phyloP scores from a whole-genome alignment of 176 grass and related monocot genomes.

The Saccharum spontaneum region DNA sequence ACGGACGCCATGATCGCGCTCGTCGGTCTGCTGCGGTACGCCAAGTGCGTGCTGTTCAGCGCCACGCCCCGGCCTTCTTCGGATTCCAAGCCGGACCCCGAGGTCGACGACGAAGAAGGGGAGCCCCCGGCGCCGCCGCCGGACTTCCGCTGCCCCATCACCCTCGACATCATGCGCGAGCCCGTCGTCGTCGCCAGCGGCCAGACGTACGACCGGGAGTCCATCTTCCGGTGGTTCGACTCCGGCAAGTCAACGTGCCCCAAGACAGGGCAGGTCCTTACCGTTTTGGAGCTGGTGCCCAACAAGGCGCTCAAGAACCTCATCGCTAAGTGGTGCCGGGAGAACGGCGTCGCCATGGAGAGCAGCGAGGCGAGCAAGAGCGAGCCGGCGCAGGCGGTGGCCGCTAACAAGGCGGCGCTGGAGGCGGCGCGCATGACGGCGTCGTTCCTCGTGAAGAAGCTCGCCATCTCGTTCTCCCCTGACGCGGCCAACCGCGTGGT shows the following conservation, averaged over 20 bases:
- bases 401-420: conserved; percentile 77
- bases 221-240: conserved; percentile 72
- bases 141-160: conserved; percentile 95
- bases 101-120: conserved; percentile 38
- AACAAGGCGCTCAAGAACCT: conserved; percentile 91
- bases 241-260: conserved; percentile 86
- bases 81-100: conserved; percentile 40
- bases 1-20: conserved; percentile 73
- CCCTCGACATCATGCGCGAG: conserved; percentile 86
- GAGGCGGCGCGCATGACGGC: conserved; percentile 94
- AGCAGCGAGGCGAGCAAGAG: conserved; percentile 43
- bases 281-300: conserved; percentile 61
- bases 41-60: conserved; percentile 87
- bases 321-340: conserved; percentile 83
- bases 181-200: conserved; percentile 81
- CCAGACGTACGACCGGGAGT: conserved; percentile 91
- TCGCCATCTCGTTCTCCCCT: conserved; percentile 43
- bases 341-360: conserved; percentile 68
- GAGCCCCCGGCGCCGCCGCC: conserved; percentile 52
- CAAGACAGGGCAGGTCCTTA: conserved; percentile 74
- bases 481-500: conserved; percentile 79
- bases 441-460: conserved; percentile 76
- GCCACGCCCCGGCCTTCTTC: conserved; percentile 54
- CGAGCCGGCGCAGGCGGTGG: conserved; percentile 35
- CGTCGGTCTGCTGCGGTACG: conserved; percentile 77